Evolutionary conservation across 306 rosid genomes (phyloP), one percentile per base, ranked within the genome.

Genomic region (Ceratonia siliqua): DNA sequence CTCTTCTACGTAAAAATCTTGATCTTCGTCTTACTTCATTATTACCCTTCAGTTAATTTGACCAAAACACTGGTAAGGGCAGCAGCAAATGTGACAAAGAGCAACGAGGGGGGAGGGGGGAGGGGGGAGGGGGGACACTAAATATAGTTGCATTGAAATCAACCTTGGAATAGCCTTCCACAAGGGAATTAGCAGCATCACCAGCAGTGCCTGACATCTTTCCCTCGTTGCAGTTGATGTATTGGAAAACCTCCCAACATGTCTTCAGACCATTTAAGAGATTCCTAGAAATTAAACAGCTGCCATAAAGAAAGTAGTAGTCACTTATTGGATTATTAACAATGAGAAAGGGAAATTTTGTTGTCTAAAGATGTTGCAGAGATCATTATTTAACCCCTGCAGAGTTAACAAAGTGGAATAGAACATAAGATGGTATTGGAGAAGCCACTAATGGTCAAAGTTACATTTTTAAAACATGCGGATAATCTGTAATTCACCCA

Each of bases 21-120:
- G 98, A 94, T 81, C 98, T 88, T 75, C 98, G 84, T 75, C 98
- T 85, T 36, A 86, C 97, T 81, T 94, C 98, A 68, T 88, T 94
- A 87, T 72, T 88, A 65, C 96, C 96, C 98, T 94, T 73, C 62
- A 68, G 82, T 84, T 72, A 33, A 82, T 84, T 74, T 71, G 48
- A 84, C 25, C 80, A 64, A 55, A 61, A 63, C 6, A 5, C 35
- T 61, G 49, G 79, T 87, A 69, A 30, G 62, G 68, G 74, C 62
- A 48, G 74, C 57, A 69, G 43, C 55, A 11, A 20, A 46, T 58
- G 61, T 25, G 76, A 72, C 36, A 63, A 59, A 65, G n/a, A 30
- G 6, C 24, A 5, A 78, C 43, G 43, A n/a, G n/a, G n/a, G n/a
- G n/a, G n/a, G n/a, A n/a, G n/a, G n/a, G n/a, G n/a, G n/a, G n/a